Base-by-base conservation (phyloP, 2,329 filamentous ascomycete species). In the Trichoderma endophyticum region DNA sequence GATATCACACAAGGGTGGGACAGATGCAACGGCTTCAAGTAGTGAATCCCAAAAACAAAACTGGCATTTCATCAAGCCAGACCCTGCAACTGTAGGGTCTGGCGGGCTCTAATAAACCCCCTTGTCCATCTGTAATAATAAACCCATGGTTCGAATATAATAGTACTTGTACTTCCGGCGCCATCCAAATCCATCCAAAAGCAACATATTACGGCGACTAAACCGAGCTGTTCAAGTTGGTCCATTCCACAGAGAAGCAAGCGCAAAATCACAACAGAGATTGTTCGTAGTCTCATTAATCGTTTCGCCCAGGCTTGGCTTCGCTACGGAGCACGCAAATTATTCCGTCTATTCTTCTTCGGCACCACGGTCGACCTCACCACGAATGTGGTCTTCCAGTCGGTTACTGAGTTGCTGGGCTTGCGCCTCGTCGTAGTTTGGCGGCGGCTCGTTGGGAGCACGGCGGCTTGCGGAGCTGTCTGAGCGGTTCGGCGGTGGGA, bases 401-500 rank as follows among this genome's bases (percentile, higher is more conserved):
- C 83, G 84, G 78, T 85, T 88, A 73, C 83, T 86, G 32, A 91
- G 80, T 32, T 88, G 88, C 76, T 91, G 89, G n/a, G 87, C 90
- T 81, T 98, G 95, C 32, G 93, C 93, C 81, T 97, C 94, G 77
- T 98, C 94, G 79, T 98, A 98, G 43, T 90, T 93, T 64, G 95
- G 95, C 62, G 95, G 95, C 6, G 95, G 94, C 79, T 96, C 95
- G 82, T 90, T 77, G 77, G 93, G 82, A 83, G 81, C 83, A 67
- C 80, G 79, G 48, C 81, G 79, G 74, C 79, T 83, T 14, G 80
- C 79, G 34, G 79, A 77, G 72, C 81, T 83, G 51, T 80, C 80
- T 54, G 82, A 80, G 26, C 79, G 78, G 71, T 78, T 76, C 57
- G 77, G 77, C 24, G 75, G 73, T 14, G 78, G 74, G 36, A 77